A percentile compares a stretch with the other conserved stretches of the same genome.
Evolutionary conservation across 805 yeast species (phyloP).

Genomic region (Ogataea paradorogensis): DNA sequence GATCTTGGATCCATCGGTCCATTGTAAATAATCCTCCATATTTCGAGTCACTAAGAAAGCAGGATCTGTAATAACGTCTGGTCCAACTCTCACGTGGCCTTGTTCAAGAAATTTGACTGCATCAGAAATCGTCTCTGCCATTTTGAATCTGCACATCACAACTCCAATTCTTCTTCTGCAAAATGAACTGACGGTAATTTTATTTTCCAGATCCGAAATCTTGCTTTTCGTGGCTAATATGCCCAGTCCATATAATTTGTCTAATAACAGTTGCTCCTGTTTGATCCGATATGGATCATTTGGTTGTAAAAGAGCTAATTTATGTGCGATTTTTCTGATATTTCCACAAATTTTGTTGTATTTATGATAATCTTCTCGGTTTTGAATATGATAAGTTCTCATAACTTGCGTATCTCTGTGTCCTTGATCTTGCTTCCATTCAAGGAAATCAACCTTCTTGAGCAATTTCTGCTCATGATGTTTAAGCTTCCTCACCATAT

Average conservation of each 20-base stretch:
- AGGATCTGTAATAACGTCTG: constrained; percentile 92
- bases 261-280: constrained; percentile 85
- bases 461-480: constrained; percentile 94
- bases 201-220: constrained; percentile 87
- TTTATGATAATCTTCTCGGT: constrained; percentile 93
- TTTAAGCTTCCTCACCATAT: constrained; percentile 79
- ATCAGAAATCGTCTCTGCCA: constrained; percentile 87
- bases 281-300: constrained; percentile 82
- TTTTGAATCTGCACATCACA: constrained; percentile 88
- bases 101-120: constrained; percentile 93
- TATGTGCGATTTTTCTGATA: constrained; percentile 81
- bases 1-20: constrained; percentile 97
- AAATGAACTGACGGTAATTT: constrained; percentile 85
- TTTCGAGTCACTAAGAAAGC: constrained; percentile 90
- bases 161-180: constrained; percentile 93
- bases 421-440: constrained; percentile 95
- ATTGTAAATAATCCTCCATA: constrained; percentile 94
- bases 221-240: constrained; percentile 83
- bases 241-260: constrained; percentile 87
- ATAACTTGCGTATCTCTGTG: constrained; percentile 97
- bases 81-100: constrained; percentile 97
- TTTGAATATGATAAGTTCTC: constrained; percentile 90
- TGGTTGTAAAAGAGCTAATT: constrained; percentile 79
- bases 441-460: constrained; percentile 92
- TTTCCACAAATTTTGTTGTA: constrained; percentile 93